phyloP scores from a whole-genome alignment of 179 eudicot species.

The Spergularia azorica region DNA sequence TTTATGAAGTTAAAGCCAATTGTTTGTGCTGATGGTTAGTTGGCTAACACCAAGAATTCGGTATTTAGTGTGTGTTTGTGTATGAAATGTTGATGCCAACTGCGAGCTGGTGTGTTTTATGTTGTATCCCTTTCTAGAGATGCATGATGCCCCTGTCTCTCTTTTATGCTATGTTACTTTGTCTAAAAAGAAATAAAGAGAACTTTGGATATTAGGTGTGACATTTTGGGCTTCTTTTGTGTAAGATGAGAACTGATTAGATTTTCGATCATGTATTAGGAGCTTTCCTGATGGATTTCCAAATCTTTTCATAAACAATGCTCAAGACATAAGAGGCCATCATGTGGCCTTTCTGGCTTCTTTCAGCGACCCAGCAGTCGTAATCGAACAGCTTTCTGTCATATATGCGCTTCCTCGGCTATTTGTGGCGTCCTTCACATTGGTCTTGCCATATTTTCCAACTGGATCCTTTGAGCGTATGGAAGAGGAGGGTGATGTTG shows the following conservation, averaged over 20 bases:
- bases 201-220: not conserved
- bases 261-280: constrained; percentile 41
- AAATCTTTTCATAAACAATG: constrained; percentile 87
- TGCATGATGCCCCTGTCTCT: not conserved
- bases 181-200: not conserved
- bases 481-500: constrained; percentile 99
- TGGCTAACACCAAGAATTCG: no score
- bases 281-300: constrained; percentile 94
- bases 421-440: constrained; percentile 86
- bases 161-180: not conserved
- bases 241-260: not conserved
- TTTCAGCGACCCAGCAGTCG: constrained; percentile 84
- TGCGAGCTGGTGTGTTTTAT: not conserved
- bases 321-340: constrained; percentile 88
- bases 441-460: constrained; percentile 96
- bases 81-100: not conserved
- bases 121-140: no score
- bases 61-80: not conserved
- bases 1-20: not conserved
- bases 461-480: constrained; percentile 94
- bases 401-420: constrained; percentile 89
- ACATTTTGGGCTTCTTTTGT: not conserved
- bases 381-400: constrained; percentile 92
- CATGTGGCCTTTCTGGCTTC: constrained; percentile 95
- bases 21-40: not conserved